Conservation (phyloP, 768 basidiomycete species). For the Hydnomerulius pinastri region DNA sequence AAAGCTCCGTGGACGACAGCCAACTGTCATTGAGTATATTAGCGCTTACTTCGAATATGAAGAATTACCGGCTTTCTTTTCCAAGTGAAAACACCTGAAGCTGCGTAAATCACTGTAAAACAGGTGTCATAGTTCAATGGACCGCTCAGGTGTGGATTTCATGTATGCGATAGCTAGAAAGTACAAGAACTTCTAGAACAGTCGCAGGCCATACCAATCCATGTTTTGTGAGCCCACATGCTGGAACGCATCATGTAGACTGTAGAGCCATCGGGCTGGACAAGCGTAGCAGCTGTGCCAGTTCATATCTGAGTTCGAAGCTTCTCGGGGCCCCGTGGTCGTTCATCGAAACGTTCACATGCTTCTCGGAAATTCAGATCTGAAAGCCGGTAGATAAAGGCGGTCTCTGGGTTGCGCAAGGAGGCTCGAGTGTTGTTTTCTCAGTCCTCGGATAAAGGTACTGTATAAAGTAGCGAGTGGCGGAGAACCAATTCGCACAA, state of each 20-base stretch:
- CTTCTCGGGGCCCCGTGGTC: background rate
- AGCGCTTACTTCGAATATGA: too few relatives aligned
- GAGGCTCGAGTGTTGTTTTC: background rate
- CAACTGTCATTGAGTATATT: too few relatives aligned
- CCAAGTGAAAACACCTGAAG: background rate
- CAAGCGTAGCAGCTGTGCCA: background rate
- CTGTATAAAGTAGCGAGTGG: conserved; percentile 22
- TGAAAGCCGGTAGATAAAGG: background rate
- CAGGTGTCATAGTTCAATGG: too few relatives aligned
- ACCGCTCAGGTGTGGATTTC: background rate
- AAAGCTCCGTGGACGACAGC: too few relatives aligned
- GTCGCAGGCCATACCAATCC: background rate
- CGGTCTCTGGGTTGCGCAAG: background rate
- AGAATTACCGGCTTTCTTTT: background rate
- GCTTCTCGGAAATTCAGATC: background rate
- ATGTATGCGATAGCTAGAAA: background rate
- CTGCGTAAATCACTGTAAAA: too few relatives aligned
- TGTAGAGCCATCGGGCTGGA: background rate
- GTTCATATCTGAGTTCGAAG: background rate
- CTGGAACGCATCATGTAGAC: background rate
- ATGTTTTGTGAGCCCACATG: background rate
- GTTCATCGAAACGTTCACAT: background rate
- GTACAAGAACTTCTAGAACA: background rate
- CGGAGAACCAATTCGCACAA: conserved; percentile 33
- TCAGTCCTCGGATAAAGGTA: conserved; percentile 14